Evolutionary conservation across 306 rosid species (phyloP).

Genomic region (Prunus dulcis): DNA sequence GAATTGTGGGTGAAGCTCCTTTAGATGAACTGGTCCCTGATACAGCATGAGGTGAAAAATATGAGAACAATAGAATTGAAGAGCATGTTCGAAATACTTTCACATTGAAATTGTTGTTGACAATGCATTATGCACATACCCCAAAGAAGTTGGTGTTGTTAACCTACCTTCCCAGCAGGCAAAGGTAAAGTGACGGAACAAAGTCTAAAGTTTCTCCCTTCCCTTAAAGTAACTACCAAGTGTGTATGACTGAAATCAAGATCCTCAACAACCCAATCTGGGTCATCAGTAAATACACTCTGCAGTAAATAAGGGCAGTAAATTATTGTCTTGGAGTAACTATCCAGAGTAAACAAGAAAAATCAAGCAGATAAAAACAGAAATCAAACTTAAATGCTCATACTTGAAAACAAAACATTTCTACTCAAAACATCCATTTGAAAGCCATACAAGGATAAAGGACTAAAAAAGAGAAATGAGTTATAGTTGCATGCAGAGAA

Average conservation of each 20-base stretch:
- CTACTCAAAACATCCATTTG: background rate
- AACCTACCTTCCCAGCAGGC: conserved; percentile 61
- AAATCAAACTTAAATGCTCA: conserved; percentile 3
- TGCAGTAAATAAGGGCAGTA: conserved; percentile 34
- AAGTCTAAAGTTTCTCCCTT: conserved; percentile 55
- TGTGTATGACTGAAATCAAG: conserved; percentile 73
- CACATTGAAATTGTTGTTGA: conserved; percentile 11
- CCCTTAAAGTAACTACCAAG: conserved; percentile 66
- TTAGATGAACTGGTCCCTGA: conserved; percentile 56
- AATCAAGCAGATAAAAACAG: background rate
- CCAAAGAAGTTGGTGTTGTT: conserved; percentile 16
- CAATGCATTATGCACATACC: conserved; percentile 22
- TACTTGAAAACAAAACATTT: background rate
- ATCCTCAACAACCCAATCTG: conserved; percentile 57
- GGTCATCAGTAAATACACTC: conserved; percentile 56
- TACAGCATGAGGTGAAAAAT: conserved; percentile 26
- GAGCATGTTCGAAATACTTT: background rate
- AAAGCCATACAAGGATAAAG: background rate
- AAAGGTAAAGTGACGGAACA: conserved; percentile 74
- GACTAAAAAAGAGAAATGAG: background rate
- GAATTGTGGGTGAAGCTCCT: conserved; percentile 56
- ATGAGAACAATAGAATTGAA: conserved; percentile 16
- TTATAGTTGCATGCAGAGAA: background rate
- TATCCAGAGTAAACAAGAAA: conserved; percentile 7
- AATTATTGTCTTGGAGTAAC: background rate